A percentile compares a stretch with the other conserved stretches of the same genome.
These are phyloP conservation scores for Alopecurus myosuroides DNA, from an alignment of 176 grass and related monocot genomes.

Conservation along the genomic window DNA sequence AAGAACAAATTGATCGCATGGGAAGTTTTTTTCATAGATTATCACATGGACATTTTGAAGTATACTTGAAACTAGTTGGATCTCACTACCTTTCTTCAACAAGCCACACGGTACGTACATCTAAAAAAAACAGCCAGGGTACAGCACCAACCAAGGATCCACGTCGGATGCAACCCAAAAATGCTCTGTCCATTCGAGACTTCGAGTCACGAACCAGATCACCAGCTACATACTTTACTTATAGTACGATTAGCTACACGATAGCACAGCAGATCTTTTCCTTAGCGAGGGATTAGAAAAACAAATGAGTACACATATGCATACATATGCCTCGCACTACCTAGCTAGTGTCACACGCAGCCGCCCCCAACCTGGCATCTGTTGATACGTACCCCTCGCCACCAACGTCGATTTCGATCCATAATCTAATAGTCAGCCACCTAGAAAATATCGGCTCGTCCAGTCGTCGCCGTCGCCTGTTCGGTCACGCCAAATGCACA, in stretches of 20 bases:
- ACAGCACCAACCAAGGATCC: too few relatives aligned
- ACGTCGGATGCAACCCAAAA: constrained; percentile 36
- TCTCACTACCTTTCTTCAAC: constrained; percentile 11
- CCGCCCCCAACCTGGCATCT: background rate
- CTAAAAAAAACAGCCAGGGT: too few relatives aligned
- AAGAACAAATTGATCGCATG: background rate
- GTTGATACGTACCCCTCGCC: background rate
- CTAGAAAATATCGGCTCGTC: background rate
- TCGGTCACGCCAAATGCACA: background rate
- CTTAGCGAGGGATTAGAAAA: background rate
- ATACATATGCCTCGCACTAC: background rate
- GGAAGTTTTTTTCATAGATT: background rate
- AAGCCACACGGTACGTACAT: too few relatives aligned
- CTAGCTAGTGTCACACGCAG: background rate
- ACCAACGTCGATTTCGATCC: background rate
- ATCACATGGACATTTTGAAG: background rate
- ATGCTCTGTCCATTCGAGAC: background rate
- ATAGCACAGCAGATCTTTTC: background rate
- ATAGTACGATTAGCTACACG: constrained; percentile 5
- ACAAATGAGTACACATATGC: background rate
- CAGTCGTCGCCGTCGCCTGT: background rate
- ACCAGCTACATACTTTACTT: constrained; percentile 4
- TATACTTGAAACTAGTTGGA: constrained; percentile 15
- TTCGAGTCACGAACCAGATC: constrained; percentile 13
- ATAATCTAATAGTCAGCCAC: background rate